Percentiles rank a stretch among this genome's conserved stretches.
Conservation (phyloP, 2,329 filamentous ascomycete species). For the Domatiomyces catenatus region DNA sequence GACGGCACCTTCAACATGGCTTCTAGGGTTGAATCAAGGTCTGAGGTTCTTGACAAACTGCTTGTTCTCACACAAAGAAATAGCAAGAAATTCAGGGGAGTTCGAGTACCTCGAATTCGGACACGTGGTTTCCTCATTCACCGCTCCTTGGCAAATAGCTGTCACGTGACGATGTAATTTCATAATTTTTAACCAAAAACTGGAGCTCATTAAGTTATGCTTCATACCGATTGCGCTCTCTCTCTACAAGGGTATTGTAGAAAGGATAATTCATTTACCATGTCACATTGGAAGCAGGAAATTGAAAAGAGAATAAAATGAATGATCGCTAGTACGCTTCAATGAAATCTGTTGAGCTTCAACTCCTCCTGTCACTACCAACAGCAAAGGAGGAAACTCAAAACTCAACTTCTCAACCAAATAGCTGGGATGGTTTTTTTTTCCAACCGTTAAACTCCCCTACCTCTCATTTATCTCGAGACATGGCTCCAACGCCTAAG, state of each 20-base stretch:
- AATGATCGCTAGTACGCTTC: not conserved
- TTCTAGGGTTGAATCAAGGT: not conserved
- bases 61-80: not conserved
- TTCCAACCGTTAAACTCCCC: not conserved
- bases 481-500: not conserved
- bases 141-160: not conserved
- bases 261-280: too few species aligned
- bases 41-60: not conserved
- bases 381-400: not conserved
- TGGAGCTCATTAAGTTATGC: too few species aligned
- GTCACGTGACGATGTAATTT: too few species aligned
- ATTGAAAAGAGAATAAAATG: not conserved
- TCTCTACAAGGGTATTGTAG: too few species aligned
- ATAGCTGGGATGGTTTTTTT: not conserved
- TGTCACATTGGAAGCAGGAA: too few species aligned
- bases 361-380: not conserved
- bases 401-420: not conserved
- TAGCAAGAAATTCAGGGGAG: not conserved
- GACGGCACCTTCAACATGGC: constrained; percentile 32
- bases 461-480: not conserved
- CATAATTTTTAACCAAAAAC: too few species aligned
- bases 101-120: not conserved
- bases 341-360: not conserved
- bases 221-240: too few species aligned
- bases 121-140: not conserved